phyloP scores from a whole-genome alignment of 768 basidiomycete genomes.

The Scleroderma bovista region DNA sequence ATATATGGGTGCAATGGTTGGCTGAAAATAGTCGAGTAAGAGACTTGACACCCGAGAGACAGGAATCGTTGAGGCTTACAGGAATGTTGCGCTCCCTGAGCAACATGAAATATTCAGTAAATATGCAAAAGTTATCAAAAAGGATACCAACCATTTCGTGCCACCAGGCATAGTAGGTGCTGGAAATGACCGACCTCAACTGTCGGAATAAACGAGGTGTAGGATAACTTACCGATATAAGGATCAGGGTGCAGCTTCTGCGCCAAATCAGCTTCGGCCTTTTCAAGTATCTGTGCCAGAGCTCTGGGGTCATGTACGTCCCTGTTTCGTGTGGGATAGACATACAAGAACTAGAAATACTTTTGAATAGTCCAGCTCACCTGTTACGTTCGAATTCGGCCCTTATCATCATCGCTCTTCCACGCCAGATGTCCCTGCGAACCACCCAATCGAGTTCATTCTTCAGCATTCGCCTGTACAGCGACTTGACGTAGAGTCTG shows the following conservation, averaged over 20 bases:
- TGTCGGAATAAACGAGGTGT: neutral
- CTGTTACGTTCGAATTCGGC: constrained; percentile 93
- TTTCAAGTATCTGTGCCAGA: constrained; percentile 67
- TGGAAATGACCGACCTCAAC: constrained; percentile 25
- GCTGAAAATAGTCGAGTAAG: constrained; percentile 34
- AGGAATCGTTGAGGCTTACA: constrained; percentile 39
- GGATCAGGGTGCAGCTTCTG: constrained; percentile 81
- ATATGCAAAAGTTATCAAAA: neutral
- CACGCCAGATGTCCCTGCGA: constrained; percentile 80
- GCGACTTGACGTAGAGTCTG: constrained; percentile 82
- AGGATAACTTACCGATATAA: constrained; percentile 71
- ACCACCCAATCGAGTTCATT: constrained; percentile 91
- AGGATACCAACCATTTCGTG: constrained; percentile 81
- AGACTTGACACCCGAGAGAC: neutral
- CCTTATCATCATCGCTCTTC: constrained; percentile 77
- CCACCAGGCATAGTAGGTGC: constrained; percentile 83
- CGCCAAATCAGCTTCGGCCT: constrained; percentile 73
- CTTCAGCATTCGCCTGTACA: constrained; percentile 82
- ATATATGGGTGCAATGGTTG: constrained; percentile 56
- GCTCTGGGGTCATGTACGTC: constrained; percentile 82
- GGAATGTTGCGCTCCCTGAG: constrained; percentile 30
- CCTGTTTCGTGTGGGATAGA: constrained; percentile 32
- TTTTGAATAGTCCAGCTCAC: constrained; percentile 35
- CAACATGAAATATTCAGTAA: constrained; percentile 1
- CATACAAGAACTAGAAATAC: neutral